These are phyloP conservation scores for Blastobotrys indianensis DNA, from an alignment of 1,139 yeast genomes.

Conservation along the genomic window DNA sequence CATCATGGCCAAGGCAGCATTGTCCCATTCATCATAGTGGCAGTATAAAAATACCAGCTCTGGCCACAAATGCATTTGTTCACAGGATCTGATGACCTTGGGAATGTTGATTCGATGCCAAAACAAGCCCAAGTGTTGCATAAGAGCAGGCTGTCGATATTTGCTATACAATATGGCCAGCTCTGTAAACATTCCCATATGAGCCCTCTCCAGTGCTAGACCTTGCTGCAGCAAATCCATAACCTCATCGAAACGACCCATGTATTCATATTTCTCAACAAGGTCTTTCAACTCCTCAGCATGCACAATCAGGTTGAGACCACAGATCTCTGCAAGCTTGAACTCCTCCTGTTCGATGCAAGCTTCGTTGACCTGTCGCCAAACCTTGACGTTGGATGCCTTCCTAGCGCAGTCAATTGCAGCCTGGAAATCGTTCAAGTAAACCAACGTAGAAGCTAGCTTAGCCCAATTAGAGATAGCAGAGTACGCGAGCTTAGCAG, in stretches of 20 bases:
- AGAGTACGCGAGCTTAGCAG: constrained; percentile 83
- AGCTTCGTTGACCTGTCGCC: constrained; percentile 97
- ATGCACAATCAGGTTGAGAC: constrained; percentile 90
- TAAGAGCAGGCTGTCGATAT: constrained; percentile 83
- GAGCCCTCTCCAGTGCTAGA: constrained; percentile 94
- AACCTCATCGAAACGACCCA: constrained; percentile 88
- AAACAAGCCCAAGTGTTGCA: constrained; percentile 94
- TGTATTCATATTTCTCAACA: constrained; percentile 78
- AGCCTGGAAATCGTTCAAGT: constrained; percentile 84
- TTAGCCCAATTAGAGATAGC: constrained; percentile 91
- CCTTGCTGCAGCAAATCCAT: constrained; percentile 93
- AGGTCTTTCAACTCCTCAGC: constrained; percentile 95
- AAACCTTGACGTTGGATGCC: constrained; percentile 87
- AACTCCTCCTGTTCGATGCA: constrained; percentile 94
- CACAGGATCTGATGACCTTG: constrained; percentile 91
- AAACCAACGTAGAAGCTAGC: constrained; percentile 91
- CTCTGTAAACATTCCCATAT: constrained; percentile 99
- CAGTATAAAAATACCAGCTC: constrained; percentile 94
- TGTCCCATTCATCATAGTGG: constrained; percentile 99
- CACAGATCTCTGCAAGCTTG: constrained; percentile 97
- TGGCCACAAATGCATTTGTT: constrained; percentile 91
- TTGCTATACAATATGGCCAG: constrained; percentile 86
- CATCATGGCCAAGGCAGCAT: constrained; percentile 97
- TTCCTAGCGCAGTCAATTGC: constrained; percentile 99
- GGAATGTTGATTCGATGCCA: constrained; percentile 99